Conservation (phyloP, 345 rosid genomes). For the Gossypium longicalyx region DNA sequence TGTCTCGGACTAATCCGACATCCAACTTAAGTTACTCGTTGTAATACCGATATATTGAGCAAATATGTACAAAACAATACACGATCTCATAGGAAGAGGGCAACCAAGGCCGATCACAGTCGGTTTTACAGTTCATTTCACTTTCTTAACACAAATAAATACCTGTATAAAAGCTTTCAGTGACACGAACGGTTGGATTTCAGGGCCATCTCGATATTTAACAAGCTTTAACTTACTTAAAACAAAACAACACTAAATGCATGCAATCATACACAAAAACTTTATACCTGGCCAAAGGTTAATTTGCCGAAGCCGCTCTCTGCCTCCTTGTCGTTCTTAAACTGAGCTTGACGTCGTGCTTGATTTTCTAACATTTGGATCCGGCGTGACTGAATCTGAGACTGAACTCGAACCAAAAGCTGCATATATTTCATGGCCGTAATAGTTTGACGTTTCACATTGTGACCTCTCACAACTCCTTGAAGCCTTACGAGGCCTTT, state of each 20-base stretch:
- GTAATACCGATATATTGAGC: not conserved
- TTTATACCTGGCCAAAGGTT: conserved; percentile 41
- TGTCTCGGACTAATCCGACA: conserved; percentile 53
- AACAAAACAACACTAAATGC: not conserved
- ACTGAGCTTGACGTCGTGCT: conserved; percentile 53
- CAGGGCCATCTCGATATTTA: not conserved
- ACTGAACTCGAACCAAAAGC: conserved; percentile 80
- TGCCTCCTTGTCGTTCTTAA: conserved; percentile 42
- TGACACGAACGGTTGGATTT: too few species aligned
- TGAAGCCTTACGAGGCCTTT: conserved; percentile 96
- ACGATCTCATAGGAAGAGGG: not conserved
- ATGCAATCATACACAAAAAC: conserved; percentile 14
- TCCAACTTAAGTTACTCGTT: conserved; percentile 13
- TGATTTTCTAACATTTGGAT: conserved; percentile 82
- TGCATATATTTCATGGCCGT: conserved; percentile 97
- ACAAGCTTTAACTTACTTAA: not conserved
- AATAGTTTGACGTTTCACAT: conserved; percentile 78
- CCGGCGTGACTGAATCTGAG: conserved; percentile 93
- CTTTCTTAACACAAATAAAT: too few species aligned
- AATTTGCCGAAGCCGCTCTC: conserved; percentile 58
- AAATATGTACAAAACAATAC: not conserved
- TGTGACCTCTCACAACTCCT: conserved; percentile 90
- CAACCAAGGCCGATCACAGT: too few species aligned
- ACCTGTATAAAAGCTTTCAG: too few species aligned
- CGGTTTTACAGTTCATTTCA: too few species aligned